These are phyloP conservation scores for Colletotrichum aenigma DNA, from an alignment of 2,329 filamentous ascomycete genomes.

Conservation along the genomic window DNA sequence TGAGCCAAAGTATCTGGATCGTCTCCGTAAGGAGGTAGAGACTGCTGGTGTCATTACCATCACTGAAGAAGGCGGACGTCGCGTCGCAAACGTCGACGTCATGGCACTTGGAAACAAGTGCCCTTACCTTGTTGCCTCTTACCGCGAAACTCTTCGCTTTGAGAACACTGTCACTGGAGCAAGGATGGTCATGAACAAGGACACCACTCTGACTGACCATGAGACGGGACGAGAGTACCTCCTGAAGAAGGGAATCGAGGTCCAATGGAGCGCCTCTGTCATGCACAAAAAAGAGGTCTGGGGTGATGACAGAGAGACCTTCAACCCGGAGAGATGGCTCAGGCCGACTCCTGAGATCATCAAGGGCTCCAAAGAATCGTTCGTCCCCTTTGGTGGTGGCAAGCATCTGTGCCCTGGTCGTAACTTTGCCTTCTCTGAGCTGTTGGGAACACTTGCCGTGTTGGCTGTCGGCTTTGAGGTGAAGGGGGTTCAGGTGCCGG, in stretches of 20 bases:
- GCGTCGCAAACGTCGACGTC: conserved; percentile 33
- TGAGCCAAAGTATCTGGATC: conserved; percentile 24
- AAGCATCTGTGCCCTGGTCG: conserved; percentile 36
- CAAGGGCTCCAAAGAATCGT: conserved; percentile 27
- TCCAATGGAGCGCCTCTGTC: conserved; percentile 30
- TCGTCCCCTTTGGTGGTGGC: conserved; percentile 36
- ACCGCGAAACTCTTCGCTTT: conserved; percentile 47
- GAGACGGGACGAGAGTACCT: conserved; percentile 26
- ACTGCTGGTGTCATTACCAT: conserved; percentile 12
- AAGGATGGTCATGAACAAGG: conserved; percentile 40
- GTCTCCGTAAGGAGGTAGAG: conserved; percentile 34
- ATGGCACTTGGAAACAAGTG: conserved; percentile 38
- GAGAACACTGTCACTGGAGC: conserved; percentile 39
- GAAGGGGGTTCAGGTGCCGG: conserved; percentile 24
- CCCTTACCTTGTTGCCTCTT: conserved; percentile 44
- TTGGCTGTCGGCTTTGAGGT: conserved; percentile 27
- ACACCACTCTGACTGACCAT: conserved; percentile 36
- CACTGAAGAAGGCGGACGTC: conserved; percentile 1
- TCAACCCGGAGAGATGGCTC: conserved; percentile 30
- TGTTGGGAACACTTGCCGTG: conserved; percentile 24
- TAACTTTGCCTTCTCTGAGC: conserved; percentile 36
- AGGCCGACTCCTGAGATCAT: neutral
- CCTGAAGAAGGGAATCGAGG: conserved; percentile 27
- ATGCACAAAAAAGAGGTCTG: conserved; percentile 28
- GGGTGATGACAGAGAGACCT: conserved; percentile 27